These are phyloP conservation scores for Amanita subjunquillea DNA, from an alignment of 768 basidiomycete genomes.

Conservation along the genomic window DNA sequence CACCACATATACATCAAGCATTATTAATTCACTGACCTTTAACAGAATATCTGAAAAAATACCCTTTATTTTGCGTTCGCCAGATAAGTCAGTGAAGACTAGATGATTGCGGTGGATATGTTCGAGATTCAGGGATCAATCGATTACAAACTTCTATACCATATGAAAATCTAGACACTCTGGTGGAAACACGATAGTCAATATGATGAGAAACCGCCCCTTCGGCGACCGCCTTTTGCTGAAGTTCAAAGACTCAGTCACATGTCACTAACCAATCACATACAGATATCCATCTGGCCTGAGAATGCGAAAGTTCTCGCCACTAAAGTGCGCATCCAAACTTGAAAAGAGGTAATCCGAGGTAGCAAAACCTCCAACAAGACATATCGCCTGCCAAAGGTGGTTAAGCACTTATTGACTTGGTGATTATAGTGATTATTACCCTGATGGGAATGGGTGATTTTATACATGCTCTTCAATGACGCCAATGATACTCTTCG, in stretches of 20 bases:
- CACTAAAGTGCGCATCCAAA: slow-evolving; percentile 25
- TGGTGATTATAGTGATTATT: background rate
- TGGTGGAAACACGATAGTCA: slow-evolving; percentile 11
- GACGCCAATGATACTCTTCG: background rate
- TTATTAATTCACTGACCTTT: background rate
- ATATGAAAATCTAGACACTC: slow-evolving; percentile 13
- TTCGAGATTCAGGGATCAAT: background rate
- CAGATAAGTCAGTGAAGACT: background rate
- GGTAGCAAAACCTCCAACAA: slow-evolving; percentile 45
- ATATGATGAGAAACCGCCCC: slow-evolving; percentile 15
- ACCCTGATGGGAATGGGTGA: background rate
- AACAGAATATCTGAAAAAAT: slow-evolving; percentile 7
- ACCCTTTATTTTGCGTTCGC: background rate
- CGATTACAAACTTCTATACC: slow-evolving; percentile 4
- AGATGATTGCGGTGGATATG: background rate
- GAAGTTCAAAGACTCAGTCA: background rate
- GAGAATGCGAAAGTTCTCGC: slow-evolving; percentile 22
- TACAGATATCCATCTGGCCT: slow-evolving; percentile 38
- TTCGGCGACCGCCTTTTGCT: slow-evolving; percentile 15
- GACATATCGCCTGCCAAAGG: slow-evolving; percentile 23
- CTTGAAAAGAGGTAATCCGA: slow-evolving; percentile 36
- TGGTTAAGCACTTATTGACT: background rate
- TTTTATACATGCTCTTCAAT: background rate
- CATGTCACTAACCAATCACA: slow-evolving; percentile 10
- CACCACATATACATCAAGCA: background rate